Evolutionary conservation across 148 eudicot genomes (phyloP), one percentile per base, ranked within the genome.

Genomic region (Rheum nobile): DNA sequence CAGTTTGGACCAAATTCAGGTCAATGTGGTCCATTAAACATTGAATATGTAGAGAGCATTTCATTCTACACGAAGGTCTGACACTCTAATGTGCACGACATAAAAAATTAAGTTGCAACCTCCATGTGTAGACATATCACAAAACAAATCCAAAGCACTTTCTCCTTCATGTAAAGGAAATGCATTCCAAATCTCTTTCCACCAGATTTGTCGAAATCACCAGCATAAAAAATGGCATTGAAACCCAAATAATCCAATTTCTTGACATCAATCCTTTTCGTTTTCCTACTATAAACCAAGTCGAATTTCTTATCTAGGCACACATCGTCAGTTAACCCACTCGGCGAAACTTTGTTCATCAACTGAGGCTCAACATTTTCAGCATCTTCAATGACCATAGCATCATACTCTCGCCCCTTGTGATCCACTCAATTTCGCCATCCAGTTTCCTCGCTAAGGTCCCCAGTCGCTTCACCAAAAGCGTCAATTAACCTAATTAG

Each of bases 271-370:
- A 8, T 19, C 42, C 88, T 75, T 83, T 91, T 89, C 75, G 96
- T 84, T 76, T 89, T 94, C 79, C 98, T 83, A 54, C 42, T 55
- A 75, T 94, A 94, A 19, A 89, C 91, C 48, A 50, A 55, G 44
- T 80, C 87, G 79, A 77, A 81, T 80, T 69, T 79, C 72, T 77
- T 78, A 44, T 63, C 73, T 4, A 7, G 8, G 29, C 3, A 54
- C n/a, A n/a, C n/a, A n/a, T n/a, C n/a, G n/a, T n/a, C n/a, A n/a
- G n/a, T n/a, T n/a, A n/a, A n/a, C 12, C 61, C 61, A 54, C 61
- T 57, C 67, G 17, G 67, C 67, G 26, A 11, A n/a, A 8, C 61
- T 9, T 10, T 22, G 1, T 8, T 54, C 61, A 21, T 28, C 61
- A 54, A 22, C 61, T 54, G 26, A 21, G 61, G 29, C 61, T 54